Evolutionary conservation across 768 basidiomycete species (phyloP).

Genomic region (Termitomyces sp.): DNA sequence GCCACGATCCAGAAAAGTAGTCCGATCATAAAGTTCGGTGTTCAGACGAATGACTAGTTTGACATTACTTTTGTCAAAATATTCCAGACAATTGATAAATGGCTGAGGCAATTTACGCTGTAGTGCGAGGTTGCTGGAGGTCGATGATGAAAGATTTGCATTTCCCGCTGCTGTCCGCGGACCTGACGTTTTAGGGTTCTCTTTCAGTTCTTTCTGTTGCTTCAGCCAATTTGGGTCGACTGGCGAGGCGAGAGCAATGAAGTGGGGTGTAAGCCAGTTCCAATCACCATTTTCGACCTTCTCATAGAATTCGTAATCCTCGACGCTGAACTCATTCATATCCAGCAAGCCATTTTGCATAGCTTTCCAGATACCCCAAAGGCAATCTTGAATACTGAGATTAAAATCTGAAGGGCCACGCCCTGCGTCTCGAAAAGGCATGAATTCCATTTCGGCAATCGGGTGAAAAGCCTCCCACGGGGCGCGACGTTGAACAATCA

Average conservation of each 20-base stretch:
- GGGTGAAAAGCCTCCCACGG: constrained; percentile 97
- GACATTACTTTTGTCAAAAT: constrained; percentile 83
- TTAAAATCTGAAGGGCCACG: constrained; percentile 90
- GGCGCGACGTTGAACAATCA: constrained; percentile 85
- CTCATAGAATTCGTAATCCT: constrained; percentile 92
- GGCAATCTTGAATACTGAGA: constrained; percentile 87
- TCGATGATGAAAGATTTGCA: constrained; percentile 19
- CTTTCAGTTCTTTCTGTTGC: constrained; percentile 59
- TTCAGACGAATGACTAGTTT: constrained; percentile 93
- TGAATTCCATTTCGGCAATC: constrained; percentile 86
- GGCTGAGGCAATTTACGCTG: constrained; percentile 74
- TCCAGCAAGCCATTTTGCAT: constrained; percentile 92
- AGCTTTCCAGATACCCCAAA: constrained; percentile 84
- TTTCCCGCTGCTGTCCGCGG: constrained; percentile 13
- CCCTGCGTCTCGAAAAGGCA: constrained; percentile 95
- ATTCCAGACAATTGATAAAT: constrained; percentile 88
- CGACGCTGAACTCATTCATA: constrained; percentile 88
- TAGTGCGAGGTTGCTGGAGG: constrained; percentile 46
- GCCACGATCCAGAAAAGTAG: constrained; percentile 75
- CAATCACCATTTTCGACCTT: constrained; percentile 95
- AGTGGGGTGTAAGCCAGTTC: constrained; percentile 91
- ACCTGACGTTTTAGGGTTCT: constrained; percentile 26
- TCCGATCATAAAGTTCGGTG: constrained; percentile 83
- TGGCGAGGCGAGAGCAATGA: constrained; percentile 93
- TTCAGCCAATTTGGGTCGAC: constrained; percentile 80